phyloP scores from a whole-genome alignment of 805 yeast species.

The Metschnikowia borealis region DNA sequence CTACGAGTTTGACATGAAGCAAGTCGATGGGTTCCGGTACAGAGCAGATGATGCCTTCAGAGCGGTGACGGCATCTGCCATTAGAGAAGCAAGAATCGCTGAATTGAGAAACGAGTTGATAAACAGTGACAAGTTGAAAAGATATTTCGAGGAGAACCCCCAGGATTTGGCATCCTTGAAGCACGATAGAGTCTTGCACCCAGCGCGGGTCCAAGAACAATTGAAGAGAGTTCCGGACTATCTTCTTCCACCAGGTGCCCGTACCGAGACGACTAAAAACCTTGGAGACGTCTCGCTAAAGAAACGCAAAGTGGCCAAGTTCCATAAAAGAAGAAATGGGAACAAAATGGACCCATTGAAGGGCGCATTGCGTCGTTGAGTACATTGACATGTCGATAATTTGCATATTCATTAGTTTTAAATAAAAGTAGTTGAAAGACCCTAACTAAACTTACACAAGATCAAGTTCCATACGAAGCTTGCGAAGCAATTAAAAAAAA shows the following conservation, averaged over 20 bases:
- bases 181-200: constrained; percentile 87
- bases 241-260: constrained; percentile 74
- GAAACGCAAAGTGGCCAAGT: constrained; percentile 46
- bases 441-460: constrained; percentile 21
- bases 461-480: constrained; percentile 54
- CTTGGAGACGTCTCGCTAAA: constrained; percentile 74
- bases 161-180: constrained; percentile 84
- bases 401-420: constrained; percentile 19
- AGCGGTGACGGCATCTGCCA: constrained; percentile 83
- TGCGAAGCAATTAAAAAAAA: constrained; percentile 57
- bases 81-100: constrained; percentile 88
- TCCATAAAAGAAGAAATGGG: constrained; percentile 34
- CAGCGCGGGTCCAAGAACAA: constrained; percentile 77
- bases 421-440: neutral
- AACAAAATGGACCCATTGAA: constrained; percentile 65
- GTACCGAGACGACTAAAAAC: constrained; percentile 49
- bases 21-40: constrained; percentile 92
- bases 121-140: constrained; percentile 82
- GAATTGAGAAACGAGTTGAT: constrained; percentile 85
- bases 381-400: neutral
- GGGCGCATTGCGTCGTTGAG: constrained; percentile 22
- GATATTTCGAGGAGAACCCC: constrained; percentile 96
- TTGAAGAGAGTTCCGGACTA: constrained; percentile 91
- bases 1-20: constrained; percentile 85
- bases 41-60: constrained; percentile 97